These are phyloP conservation scores for Amaranthus hypochondriacus DNA, from an alignment of 148 eudicot species.

Conservation along the genomic window DNA sequence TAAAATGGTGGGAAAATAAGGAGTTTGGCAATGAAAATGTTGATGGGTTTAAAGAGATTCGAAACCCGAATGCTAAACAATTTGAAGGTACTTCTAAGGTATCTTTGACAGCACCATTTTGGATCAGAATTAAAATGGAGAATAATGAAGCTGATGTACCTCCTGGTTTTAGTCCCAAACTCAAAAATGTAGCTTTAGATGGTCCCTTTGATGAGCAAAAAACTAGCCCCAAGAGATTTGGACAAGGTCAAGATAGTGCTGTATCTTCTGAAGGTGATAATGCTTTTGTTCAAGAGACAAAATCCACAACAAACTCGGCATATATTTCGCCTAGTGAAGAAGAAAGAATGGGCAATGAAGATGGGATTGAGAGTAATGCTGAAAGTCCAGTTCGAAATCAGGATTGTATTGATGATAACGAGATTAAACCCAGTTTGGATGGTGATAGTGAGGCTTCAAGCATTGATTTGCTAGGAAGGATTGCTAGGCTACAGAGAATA, in stretches of 20 bases:
- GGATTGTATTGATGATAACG: not conserved
- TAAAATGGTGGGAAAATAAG: slow-evolving; percentile 35
- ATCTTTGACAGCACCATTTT: not conserved
- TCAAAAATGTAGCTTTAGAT: slow-evolving; percentile 1
- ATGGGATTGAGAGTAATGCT: slow-evolving; percentile 1
- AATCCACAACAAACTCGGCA: not conserved
- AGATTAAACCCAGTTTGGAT: not conserved
- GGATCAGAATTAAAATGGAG: slow-evolving; percentile 15
- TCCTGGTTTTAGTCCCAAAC: slow-evolving; percentile 28
- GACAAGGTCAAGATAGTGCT: not conserved
- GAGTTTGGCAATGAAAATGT: not conserved
- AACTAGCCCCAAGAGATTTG: slow-evolving; percentile 12
- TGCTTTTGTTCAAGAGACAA: not conserved
- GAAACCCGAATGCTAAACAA: not conserved
- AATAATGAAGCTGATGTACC: slow-evolving; percentile 25
- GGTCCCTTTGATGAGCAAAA: slow-evolving; percentile 7
- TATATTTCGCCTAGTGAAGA: not conserved
- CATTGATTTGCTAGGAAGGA: slow-evolving; percentile 8
- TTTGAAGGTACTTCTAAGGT: slow-evolving; percentile 2
- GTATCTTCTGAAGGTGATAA: slow-evolving; percentile 4
- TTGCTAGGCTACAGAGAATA: slow-evolving; percentile 21
- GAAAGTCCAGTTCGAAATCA: not conserved
- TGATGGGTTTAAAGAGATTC: not conserved
- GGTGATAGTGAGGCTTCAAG: not conserved
- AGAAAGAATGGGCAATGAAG: slow-evolving; percentile 1